Evolutionary conservation across 345 rosid species (phyloP).

Genomic region (Combretum micranthum): DNA sequence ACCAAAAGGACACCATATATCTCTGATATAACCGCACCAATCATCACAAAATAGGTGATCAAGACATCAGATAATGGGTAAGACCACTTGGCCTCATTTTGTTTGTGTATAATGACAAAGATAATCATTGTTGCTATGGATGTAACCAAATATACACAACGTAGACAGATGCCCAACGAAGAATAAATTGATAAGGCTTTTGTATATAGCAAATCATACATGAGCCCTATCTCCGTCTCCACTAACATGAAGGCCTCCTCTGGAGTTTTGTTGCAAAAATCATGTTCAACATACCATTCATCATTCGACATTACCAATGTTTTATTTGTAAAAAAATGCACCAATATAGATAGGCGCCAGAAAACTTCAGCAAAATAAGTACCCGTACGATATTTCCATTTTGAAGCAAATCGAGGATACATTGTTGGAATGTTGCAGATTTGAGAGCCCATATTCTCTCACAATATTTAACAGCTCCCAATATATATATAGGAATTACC

Average conservation of each 20-base stretch:
- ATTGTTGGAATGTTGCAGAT: slow-evolving; percentile 9
- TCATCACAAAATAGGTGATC: too few relatives aligned
- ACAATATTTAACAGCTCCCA: too few relatives aligned
- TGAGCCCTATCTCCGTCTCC: slow-evolving; percentile 25
- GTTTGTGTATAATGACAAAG: too few relatives aligned
- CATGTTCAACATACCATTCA: slow-evolving; percentile 6
- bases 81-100: too few relatives aligned
- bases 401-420: too few relatives aligned
- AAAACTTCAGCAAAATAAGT: slow-evolving; percentile 1
- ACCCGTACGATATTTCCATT: too few relatives aligned
- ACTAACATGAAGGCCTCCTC: slow-evolving; percentile 23
- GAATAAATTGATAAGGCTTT: slow-evolving; percentile 10
- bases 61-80: too few relatives aligned
- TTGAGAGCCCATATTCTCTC: slow-evolving; percentile 9
- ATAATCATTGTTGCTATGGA: too few relatives aligned
- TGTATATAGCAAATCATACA: slow-evolving; percentile 30
- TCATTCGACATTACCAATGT: slow-evolving; percentile 14
- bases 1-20: too few relatives aligned
- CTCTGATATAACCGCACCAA: too few relatives aligned
- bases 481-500: too few relatives aligned
- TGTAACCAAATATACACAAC: too few relatives aligned
- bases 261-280: slow-evolving; percentile 1
- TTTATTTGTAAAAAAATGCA: slow-evolving; percentile 13
- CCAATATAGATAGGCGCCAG: slow-evolving; percentile 6
- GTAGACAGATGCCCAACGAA: background rate